Conservation (phyloP, 176 grass and related monocot genomes). For the Luzula sylvatica region DNA sequence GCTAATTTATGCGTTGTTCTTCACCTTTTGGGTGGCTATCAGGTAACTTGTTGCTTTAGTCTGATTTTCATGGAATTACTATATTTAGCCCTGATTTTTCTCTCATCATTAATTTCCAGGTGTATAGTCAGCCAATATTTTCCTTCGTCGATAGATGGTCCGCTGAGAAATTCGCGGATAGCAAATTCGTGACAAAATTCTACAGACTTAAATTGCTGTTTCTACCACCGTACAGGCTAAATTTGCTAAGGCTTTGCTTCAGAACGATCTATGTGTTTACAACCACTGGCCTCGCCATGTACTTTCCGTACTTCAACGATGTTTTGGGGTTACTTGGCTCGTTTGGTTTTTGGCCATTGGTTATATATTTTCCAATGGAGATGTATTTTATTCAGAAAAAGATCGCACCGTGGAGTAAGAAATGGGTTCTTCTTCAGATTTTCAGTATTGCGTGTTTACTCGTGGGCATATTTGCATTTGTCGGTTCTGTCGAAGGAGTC, state of each 20-base stretch:
- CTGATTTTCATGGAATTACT: not conserved
- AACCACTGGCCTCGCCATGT: slow-evolving; percentile 46
- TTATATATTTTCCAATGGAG: slow-evolving; percentile 84
- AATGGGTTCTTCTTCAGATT: slow-evolving; percentile 43
- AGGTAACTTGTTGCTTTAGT: slow-evolving; percentile 19
- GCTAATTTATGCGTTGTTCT: slow-evolving; percentile 69
- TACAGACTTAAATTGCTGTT: slow-evolving; percentile 33
- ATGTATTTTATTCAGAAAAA: slow-evolving; percentile 73
- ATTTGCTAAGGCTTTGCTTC: slow-evolving; percentile 48
- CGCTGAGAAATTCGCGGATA: slow-evolving; percentile 31
- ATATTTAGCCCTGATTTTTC: not conserved
- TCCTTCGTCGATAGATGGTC: slow-evolving; percentile 44
- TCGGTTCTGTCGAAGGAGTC: slow-evolving; percentile 59
- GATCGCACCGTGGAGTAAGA: slow-evolving; percentile 30
- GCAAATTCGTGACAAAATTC: slow-evolving; percentile 52
- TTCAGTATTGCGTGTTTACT: slow-evolving; percentile 57
- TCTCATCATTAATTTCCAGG: slow-evolving; percentile 15
- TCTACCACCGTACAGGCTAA: slow-evolving; percentile 33
- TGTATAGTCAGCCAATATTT: slow-evolving; percentile 64
- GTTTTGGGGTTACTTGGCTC: slow-evolving; percentile 58
- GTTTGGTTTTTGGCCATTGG: slow-evolving; percentile 65
- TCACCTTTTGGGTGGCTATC: slow-evolving; percentile 62
- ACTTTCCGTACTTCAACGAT: slow-evolving; percentile 74
- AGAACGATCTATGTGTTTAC: slow-evolving; percentile 53
- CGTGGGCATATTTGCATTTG: slow-evolving; percentile 47